Conservation (phyloP, 441 rosid genomes). For the Sinapis alba region DNA sequence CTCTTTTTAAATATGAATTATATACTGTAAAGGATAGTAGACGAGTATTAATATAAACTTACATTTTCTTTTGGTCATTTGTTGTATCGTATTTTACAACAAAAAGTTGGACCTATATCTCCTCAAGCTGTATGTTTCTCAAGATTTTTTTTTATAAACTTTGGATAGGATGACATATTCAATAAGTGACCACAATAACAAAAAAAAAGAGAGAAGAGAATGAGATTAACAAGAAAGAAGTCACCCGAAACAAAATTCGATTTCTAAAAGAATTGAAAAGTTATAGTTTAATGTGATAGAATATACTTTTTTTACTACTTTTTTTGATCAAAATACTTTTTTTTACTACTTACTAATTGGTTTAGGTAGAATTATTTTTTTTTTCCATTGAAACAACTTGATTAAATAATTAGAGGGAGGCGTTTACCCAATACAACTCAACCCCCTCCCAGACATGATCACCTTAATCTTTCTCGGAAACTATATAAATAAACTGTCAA, state of each 20-base stretch:
- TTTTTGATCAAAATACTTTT: too few relatives aligned
- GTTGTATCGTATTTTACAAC: background rate
- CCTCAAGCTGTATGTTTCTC: background rate
- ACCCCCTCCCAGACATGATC: constrained; percentile 43
- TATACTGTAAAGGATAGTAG: too few relatives aligned
- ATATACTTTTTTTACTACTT: too few relatives aligned
- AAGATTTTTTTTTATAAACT: background rate
- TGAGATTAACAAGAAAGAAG: background rate
- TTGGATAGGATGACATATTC: background rate
- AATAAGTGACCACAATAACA: background rate
- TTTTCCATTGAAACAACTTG: background rate
- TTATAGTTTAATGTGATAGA: background rate
- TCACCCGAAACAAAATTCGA: background rate
- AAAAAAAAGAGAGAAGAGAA: background rate
- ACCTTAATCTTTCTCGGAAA: constrained; percentile 38
- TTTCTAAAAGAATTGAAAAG: background rate
- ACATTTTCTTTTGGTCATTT: too few relatives aligned
- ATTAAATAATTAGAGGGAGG: constrained; percentile 24
- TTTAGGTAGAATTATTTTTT: background rate
- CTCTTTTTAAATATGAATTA: background rate
- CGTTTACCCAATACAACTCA: constrained; percentile 67
- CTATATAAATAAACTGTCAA: constrained; percentile 20
- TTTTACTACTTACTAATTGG: background rate
- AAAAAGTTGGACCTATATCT: background rate
- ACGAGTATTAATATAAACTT: too few relatives aligned